These are phyloP conservation scores for Cladosporium austrohemisphaericum DNA, from an alignment of 2,329 filamentous ascomycete genomes.

Conservation along the genomic window DNA sequence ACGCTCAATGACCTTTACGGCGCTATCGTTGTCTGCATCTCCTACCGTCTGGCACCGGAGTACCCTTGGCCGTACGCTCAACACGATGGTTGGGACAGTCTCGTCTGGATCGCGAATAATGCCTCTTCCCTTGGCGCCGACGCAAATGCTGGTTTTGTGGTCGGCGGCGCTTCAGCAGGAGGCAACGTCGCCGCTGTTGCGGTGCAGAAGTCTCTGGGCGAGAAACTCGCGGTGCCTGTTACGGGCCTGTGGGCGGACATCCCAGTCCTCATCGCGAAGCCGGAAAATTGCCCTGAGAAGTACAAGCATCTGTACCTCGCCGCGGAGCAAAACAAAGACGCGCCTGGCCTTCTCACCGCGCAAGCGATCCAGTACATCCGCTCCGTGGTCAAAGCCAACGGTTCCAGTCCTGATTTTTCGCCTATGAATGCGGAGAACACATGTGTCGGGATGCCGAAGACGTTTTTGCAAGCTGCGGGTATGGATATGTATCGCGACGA, in stretches of 20 bases:
- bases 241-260: constrained; percentile 48
- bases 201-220: constrained; percentile 40
- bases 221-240: constrained; percentile 40
- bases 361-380: constrained; percentile 20
- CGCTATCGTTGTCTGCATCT: neutral
- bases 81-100: constrained; percentile 49
- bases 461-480: constrained; percentile 51
- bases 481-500: constrained; percentile 53
- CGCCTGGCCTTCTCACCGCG: constrained; percentile 32
- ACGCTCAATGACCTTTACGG: constrained; percentile 12
- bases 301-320: constrained; percentile 40
- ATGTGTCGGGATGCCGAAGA: constrained; percentile 39
- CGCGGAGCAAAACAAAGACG: constrained; percentile 40
- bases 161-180: constrained; percentile 49
- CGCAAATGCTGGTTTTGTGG: constrained; percentile 45
- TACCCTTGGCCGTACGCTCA: constrained; percentile 52
- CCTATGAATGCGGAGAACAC: constrained; percentile 30
- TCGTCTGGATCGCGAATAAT: constrained; percentile 44
- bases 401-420: constrained; percentile 13
- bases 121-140: constrained; percentile 40
- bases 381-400: constrained; percentile 33
- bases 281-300: constrained; percentile 35
- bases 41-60: constrained; percentile 57
- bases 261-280: constrained; percentile 33
- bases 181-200: constrained; percentile 40